Conservation (phyloP, 139 green algal species). For the Tetraselmis striata region DNA sequence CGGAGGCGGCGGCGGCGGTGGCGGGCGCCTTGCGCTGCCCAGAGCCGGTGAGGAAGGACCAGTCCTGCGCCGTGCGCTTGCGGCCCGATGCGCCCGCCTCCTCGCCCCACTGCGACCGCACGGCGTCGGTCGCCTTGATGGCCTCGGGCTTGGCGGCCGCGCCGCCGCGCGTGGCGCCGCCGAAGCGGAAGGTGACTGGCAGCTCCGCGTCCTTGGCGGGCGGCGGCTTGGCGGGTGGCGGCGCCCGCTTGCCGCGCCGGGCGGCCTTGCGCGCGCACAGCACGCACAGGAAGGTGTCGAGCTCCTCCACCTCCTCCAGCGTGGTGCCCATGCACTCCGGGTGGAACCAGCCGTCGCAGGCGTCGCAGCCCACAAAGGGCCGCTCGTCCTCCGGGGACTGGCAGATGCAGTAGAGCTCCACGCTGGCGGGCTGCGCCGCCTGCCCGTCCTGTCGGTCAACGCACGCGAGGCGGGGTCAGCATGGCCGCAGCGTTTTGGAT, state of each 20-base stretch:
- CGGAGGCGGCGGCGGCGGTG: too few species aligned
- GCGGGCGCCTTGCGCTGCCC: neutral
- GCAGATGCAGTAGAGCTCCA: constrained; percentile 34
- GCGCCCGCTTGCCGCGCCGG: neutral
- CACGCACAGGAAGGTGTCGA: neutral
- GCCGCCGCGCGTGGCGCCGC: too few species aligned
- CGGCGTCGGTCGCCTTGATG: neutral
- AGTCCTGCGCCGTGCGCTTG: neutral
- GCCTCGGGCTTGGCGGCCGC: too few species aligned
- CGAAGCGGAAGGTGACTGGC: neutral
- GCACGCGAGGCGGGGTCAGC: too few species aligned
- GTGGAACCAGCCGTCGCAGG: constrained; percentile 9
- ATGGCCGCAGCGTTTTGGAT: too few species aligned
- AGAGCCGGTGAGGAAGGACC: neutral
- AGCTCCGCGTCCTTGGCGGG: neutral
- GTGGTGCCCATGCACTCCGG: neutral
- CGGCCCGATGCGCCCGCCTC: neutral
- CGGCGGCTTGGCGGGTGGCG: neutral
- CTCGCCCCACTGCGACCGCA: neutral
- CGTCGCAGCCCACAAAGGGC: constrained; percentile 22
- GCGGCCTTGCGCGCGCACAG: neutral
- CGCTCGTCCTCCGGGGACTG: constrained; percentile 29
- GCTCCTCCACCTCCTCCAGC: neutral
- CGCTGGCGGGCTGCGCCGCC: neutral
- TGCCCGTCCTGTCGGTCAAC: constrained; percentile 1